Evolutionary conservation across 164 flowering plant species (phyloP).

Genomic region (Annona squamosa): DNA sequence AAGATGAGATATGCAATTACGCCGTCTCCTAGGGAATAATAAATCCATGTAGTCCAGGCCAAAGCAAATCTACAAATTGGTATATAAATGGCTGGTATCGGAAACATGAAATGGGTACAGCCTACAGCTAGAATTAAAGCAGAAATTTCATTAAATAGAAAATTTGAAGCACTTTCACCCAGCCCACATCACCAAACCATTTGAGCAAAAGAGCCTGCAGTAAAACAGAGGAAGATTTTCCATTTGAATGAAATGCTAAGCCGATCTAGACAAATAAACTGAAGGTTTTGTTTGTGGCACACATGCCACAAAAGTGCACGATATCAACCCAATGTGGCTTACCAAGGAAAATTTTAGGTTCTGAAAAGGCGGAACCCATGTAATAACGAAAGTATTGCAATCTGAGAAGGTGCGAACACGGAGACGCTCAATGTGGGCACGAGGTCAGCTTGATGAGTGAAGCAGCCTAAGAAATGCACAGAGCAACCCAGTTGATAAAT

Average conservation of each 20-base stretch:
- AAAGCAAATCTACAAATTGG: background rate
- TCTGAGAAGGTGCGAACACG: background rate
- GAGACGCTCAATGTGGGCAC: no score
- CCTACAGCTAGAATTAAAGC: background rate
- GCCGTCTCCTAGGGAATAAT: background rate
- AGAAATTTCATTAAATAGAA: background rate
- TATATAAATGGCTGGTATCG: background rate
- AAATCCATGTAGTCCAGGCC: background rate
- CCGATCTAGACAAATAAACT: background rate
- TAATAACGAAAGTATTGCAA: background rate
- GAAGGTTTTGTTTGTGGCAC: background rate
- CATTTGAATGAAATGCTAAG: background rate
- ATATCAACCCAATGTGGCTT: background rate
- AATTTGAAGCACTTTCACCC: background rate
- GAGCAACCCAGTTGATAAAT: background rate
- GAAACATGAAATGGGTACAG: background rate
- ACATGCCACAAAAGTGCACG: background rate
- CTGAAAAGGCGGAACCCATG: background rate
- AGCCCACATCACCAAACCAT: background rate
- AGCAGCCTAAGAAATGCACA: background rate
- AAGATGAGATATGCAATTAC: background rate
- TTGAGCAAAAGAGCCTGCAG: background rate
- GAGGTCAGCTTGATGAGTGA: no score
- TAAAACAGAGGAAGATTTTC: background rate
- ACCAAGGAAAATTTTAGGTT: background rate